These are phyloP conservation scores for Pythium scleroteichum DNA, from an alignment of 352 stramenopile species.

Conservation along the genomic window DNA sequence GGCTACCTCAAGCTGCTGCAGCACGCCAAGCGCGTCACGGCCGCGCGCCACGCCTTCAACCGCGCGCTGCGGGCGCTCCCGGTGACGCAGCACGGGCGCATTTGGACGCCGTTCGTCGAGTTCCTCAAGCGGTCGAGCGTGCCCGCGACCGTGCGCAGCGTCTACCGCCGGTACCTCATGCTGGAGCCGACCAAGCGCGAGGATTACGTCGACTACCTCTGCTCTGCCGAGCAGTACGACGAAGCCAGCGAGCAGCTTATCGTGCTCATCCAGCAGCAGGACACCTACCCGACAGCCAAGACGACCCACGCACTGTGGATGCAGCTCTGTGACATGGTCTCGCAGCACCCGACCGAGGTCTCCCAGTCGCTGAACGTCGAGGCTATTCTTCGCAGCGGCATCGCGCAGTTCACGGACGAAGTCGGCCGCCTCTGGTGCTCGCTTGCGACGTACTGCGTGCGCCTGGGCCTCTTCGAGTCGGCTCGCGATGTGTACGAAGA, in stretches of 20 bases:
- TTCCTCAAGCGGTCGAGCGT: conserved; percentile 88
- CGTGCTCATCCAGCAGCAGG: conserved; percentile 31
- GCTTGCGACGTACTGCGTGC: conserved; percentile 97
- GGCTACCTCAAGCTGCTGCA: conserved; percentile 84
- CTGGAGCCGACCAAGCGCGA: conserved; percentile 73
- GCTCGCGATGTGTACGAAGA: conserved; percentile 97
- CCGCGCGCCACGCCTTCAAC: conserved; percentile 91
- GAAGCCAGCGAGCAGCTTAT: conserved; percentile 36
- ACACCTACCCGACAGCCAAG: conserved; percentile 38
- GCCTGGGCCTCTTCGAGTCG: conserved; percentile 95
- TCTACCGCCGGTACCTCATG: conserved; percentile 89
- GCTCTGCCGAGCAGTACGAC: conserved; percentile 15
- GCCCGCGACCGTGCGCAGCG: conserved; percentile 73
- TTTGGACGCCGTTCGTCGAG: conserved; percentile 94
- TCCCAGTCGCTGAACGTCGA: conserved; percentile 92
- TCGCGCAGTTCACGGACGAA: conserved; percentile 95
- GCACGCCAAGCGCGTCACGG: conserved; percentile 76
- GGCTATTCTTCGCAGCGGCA: conserved; percentile 92
- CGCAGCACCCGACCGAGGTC: conserved; percentile 92
- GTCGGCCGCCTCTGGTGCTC: conserved; percentile 97
- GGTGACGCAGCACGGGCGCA: conserved; percentile 96
- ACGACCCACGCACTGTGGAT: conserved; percentile 97
- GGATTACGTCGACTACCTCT: conserved; percentile 81
- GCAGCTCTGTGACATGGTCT: conserved; percentile 95
- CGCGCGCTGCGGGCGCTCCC: conserved; percentile 94